A percentile compares a stretch with the other conserved stretches of the same genome.
Conservation (phyloP, 1,284 basidiomycete genomes). For the Lentinula novae-zelandiae region DNA sequence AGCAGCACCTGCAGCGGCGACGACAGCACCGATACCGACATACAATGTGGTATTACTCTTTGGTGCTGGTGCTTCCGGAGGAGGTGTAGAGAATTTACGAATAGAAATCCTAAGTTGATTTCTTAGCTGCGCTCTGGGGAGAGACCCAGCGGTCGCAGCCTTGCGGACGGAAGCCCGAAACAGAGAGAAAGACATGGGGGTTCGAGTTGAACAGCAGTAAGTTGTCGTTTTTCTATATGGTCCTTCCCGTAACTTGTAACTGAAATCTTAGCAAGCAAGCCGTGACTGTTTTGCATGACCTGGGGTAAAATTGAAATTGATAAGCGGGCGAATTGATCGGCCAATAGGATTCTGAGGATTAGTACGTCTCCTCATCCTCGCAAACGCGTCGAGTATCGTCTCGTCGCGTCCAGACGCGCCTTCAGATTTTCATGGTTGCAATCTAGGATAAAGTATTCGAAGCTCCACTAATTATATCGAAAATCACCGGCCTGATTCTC, state of each 20-base stretch:
- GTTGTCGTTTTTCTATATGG: not conserved
- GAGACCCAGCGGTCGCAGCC: slow-evolving; percentile 32
- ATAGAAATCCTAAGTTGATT: slow-evolving; percentile 29
- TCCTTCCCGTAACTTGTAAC: not conserved
- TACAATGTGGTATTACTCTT: slow-evolving; percentile 53
- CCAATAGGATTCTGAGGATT: not conserved
- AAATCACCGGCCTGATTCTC: not conserved
- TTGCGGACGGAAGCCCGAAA: slow-evolving; percentile 45
- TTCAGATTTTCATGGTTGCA: not conserved
- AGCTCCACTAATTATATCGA: not conserved
- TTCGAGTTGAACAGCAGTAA: not conserved
- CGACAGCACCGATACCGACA: slow-evolving; percentile 49
- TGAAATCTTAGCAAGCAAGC: not conserved
- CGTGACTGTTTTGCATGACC: not conserved
- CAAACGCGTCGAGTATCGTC: slow-evolving; percentile 1
- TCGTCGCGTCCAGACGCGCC: slow-evolving; percentile 6
- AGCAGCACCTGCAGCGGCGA: slow-evolving; percentile 44
- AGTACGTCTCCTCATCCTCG: not conserved
- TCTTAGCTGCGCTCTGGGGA: slow-evolving; percentile 26
- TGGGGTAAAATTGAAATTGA: not conserved
- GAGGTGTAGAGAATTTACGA: slow-evolving; percentile 57
- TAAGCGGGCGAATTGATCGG: not conserved
- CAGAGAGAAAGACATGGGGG: slow-evolving; percentile 46
- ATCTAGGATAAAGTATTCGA: not conserved
- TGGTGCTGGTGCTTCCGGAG: slow-evolving; percentile 26